phyloP scores from a whole-genome alignment of 2,329 filamentous ascomycete species.

The Exserohilum rostratum region DNA sequence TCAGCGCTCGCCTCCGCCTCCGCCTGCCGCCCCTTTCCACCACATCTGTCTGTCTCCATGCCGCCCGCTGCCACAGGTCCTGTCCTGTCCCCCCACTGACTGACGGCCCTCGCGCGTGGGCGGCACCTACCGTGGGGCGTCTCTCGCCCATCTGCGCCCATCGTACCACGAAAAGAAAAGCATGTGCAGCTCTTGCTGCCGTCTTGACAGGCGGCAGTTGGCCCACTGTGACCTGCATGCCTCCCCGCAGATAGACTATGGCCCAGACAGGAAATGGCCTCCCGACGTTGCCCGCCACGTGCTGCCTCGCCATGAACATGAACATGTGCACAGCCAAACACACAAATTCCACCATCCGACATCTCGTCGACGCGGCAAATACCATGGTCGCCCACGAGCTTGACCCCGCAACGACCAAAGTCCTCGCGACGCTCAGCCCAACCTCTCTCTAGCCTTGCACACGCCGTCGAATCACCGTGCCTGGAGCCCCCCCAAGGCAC shows the following conservation, averaged over 20 bases:
- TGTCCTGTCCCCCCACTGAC: no score
- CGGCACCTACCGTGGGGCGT: no score
- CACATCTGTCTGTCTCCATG: neutral
- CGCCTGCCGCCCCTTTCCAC: slow-evolving; percentile 8
- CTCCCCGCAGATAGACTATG: slow-evolving; percentile 5
- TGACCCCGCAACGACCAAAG: slow-evolving; percentile 3
- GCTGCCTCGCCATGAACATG: no score
- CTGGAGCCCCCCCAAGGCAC: neutral
- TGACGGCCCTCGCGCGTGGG: no score
- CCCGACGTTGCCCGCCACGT: slow-evolving; percentile 6
- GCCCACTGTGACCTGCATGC: slow-evolving; percentile 4
- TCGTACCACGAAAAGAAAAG: no score
- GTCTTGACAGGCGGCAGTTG: neutral
- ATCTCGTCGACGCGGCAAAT: neutral
- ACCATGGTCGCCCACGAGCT: neutral
- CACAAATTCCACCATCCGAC: neutral
- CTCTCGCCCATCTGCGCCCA: no score
- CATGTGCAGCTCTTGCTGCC: no score
- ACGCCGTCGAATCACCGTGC: neutral
- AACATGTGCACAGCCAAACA: no score
- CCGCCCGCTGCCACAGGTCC: no score
- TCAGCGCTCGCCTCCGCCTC: no score
- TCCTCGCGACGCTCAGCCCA: slow-evolving; percentile 1
- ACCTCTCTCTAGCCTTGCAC: neutral
- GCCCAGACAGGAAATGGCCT: slow-evolving; percentile 3